phyloP scores from a whole-genome alignment of 2,329 filamentous ascomycete species.

The Neospermospora avenae region DNA sequence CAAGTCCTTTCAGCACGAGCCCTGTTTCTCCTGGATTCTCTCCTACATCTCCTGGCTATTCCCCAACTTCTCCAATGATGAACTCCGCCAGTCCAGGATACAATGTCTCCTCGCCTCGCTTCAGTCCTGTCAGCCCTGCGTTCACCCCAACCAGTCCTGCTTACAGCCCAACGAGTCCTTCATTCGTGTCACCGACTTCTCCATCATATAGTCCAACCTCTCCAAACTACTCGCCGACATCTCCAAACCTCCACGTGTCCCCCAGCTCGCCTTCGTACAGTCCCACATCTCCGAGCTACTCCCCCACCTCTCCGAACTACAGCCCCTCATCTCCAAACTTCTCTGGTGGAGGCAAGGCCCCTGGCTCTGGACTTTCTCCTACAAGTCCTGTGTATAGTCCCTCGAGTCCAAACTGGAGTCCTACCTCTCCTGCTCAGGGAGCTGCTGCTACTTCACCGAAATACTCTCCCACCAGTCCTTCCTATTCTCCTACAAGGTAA shows the following conservation, averaged over 20 bases:
- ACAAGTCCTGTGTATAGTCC: slow-evolving; percentile 34
- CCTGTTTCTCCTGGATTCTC: slow-evolving; percentile 47
- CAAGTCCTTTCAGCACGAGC: slow-evolving; percentile 53
- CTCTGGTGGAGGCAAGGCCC: slow-evolving; percentile 23
- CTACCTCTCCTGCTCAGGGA: slow-evolving; percentile 31
- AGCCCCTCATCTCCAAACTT: slow-evolving; percentile 33
- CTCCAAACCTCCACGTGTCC: slow-evolving; percentile 57
- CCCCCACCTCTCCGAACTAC: slow-evolving; percentile 29
- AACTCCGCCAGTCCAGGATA: slow-evolving; percentile 51
- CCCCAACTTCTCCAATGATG: slow-evolving; percentile 54
- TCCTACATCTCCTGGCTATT: slow-evolving; percentile 35
- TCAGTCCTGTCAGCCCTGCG: slow-evolving; percentile 57
- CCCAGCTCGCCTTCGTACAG: slow-evolving; percentile 33
- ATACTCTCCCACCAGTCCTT: slow-evolving; percentile 27
- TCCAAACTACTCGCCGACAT: slow-evolving; percentile 68
- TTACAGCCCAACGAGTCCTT: slow-evolving; percentile 36
- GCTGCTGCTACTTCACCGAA: slow-evolving; percentile 39
- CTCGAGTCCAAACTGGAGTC: slow-evolving; percentile 33
- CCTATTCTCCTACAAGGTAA: slow-evolving; percentile 11
- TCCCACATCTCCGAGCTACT: slow-evolving; percentile 33
- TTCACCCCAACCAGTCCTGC: slow-evolving; percentile 36
- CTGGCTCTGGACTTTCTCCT: slow-evolving; percentile 31
- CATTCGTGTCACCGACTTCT: slow-evolving; percentile 56
- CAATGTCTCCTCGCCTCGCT: slow-evolving; percentile 42
- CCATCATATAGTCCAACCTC: slow-evolving; percentile 78